Percentiles rank a stretch among this genome's conserved stretches.
Evolutionary conservation across 192 early-diverging fungal species (phyloP).

Genomic region (Powellomyces hirtus): DNA sequence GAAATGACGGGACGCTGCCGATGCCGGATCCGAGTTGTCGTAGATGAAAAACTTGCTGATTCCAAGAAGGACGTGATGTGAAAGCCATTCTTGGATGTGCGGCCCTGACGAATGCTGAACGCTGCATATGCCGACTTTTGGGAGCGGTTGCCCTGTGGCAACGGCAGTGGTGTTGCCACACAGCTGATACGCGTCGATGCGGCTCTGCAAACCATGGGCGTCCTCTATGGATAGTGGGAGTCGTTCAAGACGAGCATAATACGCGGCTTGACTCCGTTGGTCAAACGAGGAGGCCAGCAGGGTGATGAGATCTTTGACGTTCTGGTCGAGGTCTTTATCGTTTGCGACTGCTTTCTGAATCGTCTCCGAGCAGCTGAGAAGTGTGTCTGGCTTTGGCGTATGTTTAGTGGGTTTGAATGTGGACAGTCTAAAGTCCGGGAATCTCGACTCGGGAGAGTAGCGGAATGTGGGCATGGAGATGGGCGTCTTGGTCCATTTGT

Average conservation of each 20-base stretch:
- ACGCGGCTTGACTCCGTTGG: neutral
- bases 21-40: neutral
- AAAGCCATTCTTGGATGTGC: conserved; percentile 4
- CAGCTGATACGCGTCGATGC: neutral
- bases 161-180: neutral
- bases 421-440: no score
- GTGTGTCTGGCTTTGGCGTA: no score
- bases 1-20: neutral
- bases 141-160: no score
- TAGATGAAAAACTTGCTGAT: neutral
- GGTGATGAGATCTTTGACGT: neutral
- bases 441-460: no score
- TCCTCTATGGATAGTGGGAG: neutral
- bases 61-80: neutral
- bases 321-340: neutral
- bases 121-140: neutral
- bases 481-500: no score
- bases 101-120: neutral
- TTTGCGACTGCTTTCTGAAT: no score
- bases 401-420: no score
- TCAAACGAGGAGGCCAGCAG: neutral
- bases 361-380: no score
- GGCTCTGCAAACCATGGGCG: neutral
- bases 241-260: neutral
- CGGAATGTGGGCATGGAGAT: no score